Evolutionary conservation across 805 yeast genomes (phyloP), one percentile per base, ranked within the genome.

Genomic region (Candida sanyiensis): DNA sequence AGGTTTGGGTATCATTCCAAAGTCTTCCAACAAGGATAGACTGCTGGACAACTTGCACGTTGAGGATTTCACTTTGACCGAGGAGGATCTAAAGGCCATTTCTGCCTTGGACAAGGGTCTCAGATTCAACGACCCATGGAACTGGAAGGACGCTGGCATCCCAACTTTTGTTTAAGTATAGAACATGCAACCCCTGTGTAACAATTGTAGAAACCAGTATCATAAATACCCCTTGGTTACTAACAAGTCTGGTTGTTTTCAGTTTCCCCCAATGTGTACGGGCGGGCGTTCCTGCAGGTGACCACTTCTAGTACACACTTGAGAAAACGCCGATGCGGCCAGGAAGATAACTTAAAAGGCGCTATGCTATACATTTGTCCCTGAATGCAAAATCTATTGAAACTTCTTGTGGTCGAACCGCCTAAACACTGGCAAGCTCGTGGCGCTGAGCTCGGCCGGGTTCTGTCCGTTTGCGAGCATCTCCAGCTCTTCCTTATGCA

Each of bases 101-200:
- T 67, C 77, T 13, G 60, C 59, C 30, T 71, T 88, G 57, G 83
- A 87, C 60, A 70, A 69, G 46, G 73, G 72, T 50, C 66, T 87
- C 48, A 77, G 96, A 66, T 87, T 88, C 68, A 87, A 87, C 63
- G 85, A 87, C 59, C 95, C 96, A 44, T 55, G 52, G 51, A 51
- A 44, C 42, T 55, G 59, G 58, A 47, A 45, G 42, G 40, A 45
- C 33, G 40, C 51, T 31, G 51, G 48, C 30, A 50, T 55, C 19
- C 59, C 59, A 46, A 55, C 55, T 7, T 51, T 54, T 28, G 35
- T 51, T 25, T 54, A 34, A 19, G 12, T 12, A 19, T 7, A 23
- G 26, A 23, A 23, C 9, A n/a, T n/a, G n/a, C n/a, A n/a, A n/a
- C n/a, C n/a, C n/a, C n/a, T n/a, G n/a, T n/a, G n/a, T n/a, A n/a